Percentiles rank a stretch among this genome's conserved stretches.
These are phyloP conservation scores for Alisma plantagoaquatica DNA, from an alignment of 106 monocot genomes.

Conservation along the genomic window DNA sequence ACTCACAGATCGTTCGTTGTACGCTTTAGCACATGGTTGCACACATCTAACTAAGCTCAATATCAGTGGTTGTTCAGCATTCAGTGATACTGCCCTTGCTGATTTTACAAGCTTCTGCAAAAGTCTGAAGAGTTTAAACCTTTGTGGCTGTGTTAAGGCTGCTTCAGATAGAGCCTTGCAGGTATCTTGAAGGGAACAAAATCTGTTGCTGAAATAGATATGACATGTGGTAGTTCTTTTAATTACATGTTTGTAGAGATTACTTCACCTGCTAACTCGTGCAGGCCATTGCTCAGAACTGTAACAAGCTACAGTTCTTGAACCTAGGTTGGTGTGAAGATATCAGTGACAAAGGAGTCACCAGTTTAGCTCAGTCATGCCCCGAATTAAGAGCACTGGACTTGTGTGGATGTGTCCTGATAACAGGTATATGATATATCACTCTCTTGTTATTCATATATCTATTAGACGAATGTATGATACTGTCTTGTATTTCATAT, in stretches of 20 bases:
- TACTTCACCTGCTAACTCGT: too few relatives aligned
- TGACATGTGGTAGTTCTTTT: too few relatives aligned
- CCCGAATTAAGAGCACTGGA: constrained; percentile 78
- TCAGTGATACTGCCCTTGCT: constrained; percentile 66
- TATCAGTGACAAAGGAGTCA: constrained; percentile 77
- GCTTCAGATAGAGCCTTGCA: constrained; percentile 80
- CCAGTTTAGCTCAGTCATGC: constrained; percentile 71
- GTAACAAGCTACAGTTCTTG: constrained; percentile 52
- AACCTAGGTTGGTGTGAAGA: constrained; percentile 93
- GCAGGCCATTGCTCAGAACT: constrained; percentile 82
- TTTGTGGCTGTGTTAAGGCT: constrained; percentile 88
- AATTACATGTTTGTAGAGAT: too few relatives aligned
- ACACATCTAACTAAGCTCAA: constrained; percentile 68
- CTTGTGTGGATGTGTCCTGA: constrained; percentile 88
- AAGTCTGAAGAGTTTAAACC: constrained; percentile 64
- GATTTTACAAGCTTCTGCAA: constrained; percentile 51
- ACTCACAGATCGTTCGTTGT: constrained; percentile 66
- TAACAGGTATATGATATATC: constrained; percentile 71
- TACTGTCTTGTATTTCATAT: too few relatives aligned
- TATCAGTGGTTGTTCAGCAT: constrained; percentile 78
- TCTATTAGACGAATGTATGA: too few relatives aligned
- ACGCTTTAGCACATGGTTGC: constrained; percentile 77
- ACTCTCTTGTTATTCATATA: background rate
- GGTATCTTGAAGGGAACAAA: too few relatives aligned
- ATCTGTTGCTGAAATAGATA: too few relatives aligned